These are phyloP conservation scores for Diaporthe batatas DNA, from an alignment of 2,329 filamentous ascomycete species.

Conservation along the genomic window DNA sequence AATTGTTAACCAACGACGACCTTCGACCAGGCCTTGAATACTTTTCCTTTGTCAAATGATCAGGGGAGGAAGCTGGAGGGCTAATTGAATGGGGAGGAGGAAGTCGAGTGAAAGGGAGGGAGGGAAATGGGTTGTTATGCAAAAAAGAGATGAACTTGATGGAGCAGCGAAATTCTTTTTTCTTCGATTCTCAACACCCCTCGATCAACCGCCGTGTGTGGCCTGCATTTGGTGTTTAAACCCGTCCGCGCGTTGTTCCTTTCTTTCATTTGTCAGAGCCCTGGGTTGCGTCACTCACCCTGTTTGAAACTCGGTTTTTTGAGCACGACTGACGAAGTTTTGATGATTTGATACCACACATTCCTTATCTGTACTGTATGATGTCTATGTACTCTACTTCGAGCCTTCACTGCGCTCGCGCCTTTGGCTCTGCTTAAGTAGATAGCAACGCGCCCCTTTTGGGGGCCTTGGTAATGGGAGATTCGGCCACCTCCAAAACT, in stretches of 20 bases:
- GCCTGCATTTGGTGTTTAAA: slow-evolving; percentile 44
- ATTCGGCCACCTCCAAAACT: slow-evolving; percentile 53
- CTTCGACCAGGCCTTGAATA: slow-evolving; percentile 35
- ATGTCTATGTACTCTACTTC: slow-evolving; percentile 35
- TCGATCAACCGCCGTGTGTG: slow-evolving; percentile 37
- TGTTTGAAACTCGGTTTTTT: slow-evolving; percentile 32
- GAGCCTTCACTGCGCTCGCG: slow-evolving; percentile 45
- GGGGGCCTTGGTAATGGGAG: slow-evolving; percentile 54
- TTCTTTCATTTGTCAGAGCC: slow-evolving; percentile 38
- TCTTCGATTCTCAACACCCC: slow-evolving; percentile 33
- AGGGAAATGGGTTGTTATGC: not conserved
- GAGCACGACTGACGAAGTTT: slow-evolving; percentile 47
- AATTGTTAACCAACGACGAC: slow-evolving; percentile 34
- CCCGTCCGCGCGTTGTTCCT: slow-evolving; percentile 43
- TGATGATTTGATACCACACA: slow-evolving; percentile 41
- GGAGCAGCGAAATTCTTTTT: slow-evolving; percentile 36
- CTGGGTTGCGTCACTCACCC: slow-evolving; percentile 5
- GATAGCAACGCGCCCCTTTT: slow-evolving; percentile 48
- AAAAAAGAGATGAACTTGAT: slow-evolving; percentile 40
- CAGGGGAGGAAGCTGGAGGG: slow-evolving; percentile 34
- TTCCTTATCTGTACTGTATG: slow-evolving; percentile 43
- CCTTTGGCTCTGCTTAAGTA: slow-evolving; percentile 46
- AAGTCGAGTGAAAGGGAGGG: slow-evolving; percentile 27
- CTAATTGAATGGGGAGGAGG: slow-evolving; percentile 32
- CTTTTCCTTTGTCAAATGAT: slow-evolving; percentile 45